Evolutionary conservation across 2,329 filamentous ascomycete species (phyloP), one percentile per base, ranked within the genome.

Genomic region (Sphaerulina vaccinii): DNA sequence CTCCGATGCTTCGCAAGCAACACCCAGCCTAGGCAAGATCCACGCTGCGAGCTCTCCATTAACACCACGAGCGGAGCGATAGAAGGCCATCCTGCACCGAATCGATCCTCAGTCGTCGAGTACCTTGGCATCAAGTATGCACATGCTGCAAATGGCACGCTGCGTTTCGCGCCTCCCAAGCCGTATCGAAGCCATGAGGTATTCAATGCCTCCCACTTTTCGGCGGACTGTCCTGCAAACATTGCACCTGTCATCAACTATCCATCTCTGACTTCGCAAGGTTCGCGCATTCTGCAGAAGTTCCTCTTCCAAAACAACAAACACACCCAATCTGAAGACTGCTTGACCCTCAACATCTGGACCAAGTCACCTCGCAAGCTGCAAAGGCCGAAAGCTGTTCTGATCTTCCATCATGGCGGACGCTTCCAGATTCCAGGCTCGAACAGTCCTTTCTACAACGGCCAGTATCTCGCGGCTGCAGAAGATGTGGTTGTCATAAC

Each of bases 401-500:
- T 54, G 3, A 19, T 53, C n/a, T 53, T 38, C 27, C 38, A 38
- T 8, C 46, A 49, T 4, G 51, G 51, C 16, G 41, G 41, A 13
- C 16, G 41, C 1, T 44, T 44, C 21, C 38, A 22, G 29, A 42
- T 19, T 16, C 41, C 36, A 15, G 21, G 19, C 5, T 38, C 36
- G 16, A 37, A 49, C 23, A 40, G 16, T 18, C 35, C 45, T 18
- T 41, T 35, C 43, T 53, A 27, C 36, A 42, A 45, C 23, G 44
- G 23, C 21, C 36, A 24, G 15, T 15, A 35, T n/a, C 24, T 49
- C 32, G 50, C 50, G 21, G 5, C 36, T n/a, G 38, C 45, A 46
- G 23, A 46, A 18, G 45, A 43, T 45, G 45, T 85, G 32, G 69
- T 85, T 33, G 77, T 73, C 22, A 73, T 85, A 49, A 78, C 74